Evolutionary conservation across 257 asterid genomes (phyloP), one percentile per base, ranked within the genome.

Genomic region (Primulina huaijiensis): DNA sequence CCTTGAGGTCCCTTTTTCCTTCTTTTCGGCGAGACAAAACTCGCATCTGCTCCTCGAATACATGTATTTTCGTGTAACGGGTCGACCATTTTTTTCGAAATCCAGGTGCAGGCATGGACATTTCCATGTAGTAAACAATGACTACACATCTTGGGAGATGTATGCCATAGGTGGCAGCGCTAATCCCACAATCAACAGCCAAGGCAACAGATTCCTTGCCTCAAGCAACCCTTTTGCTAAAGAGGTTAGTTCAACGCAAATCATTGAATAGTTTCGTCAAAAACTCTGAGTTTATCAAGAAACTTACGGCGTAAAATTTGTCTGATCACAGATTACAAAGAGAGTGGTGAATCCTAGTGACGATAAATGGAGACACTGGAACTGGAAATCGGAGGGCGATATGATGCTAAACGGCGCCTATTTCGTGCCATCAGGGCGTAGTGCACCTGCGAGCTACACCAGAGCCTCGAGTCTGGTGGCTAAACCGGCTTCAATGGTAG

Each of bases 101-200:
- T 69, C 78, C 88, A 90, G 98, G 89, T 92, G 98, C 57, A 84
- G 98, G 65, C 95, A 90, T 79, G 96, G 98, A 14, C 86, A 92
- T 73, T 90, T 92, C 76, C 98, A 92, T 74, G 92, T 90, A 56
- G 98, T 90, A 61, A 92, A 90, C 88, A 90, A 92, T 72, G 98
- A 90, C 81, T 90, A 92, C 76, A 92, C 98, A 57, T 88, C 84
- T 31, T 92, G 98, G 98, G 81, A 76, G 68, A 90, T 92, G 98
- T 92, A 92, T 74, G 98, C 98, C 2, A 92, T 92, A 60, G 97
- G 98, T 67, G 98, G 98, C 60, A 92, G 98, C 65, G 98, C 96
- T n/a, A 53, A 79, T 62, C 98, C 98, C 40, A 92, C 98, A 40
- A 92, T 92, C 72, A 92, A 92, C 79, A 90, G 96, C 85, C 97